Base-by-base conservation (phyloP, 192 early-diverging fungal species). In the Umbelopsis vinacea region DNA sequence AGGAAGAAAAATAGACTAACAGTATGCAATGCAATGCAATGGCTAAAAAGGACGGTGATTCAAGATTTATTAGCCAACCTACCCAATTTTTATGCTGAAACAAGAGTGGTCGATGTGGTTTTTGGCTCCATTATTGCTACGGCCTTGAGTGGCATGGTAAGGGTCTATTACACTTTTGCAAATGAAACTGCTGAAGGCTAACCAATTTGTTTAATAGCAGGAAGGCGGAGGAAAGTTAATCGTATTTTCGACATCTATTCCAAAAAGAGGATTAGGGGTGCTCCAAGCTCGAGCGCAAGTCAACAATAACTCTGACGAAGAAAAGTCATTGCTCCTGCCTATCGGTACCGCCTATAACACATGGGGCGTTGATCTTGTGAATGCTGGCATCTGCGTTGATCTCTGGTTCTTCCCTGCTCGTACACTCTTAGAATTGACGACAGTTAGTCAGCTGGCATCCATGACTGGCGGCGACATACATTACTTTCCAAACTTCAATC, bases 251-350 rank as follows among this genome's bases (percentile, higher is more conserved):
- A 91, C 94, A 11, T 76, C 86, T n/a, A 81, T 98, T 24, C 96
- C 97, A 15, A 90, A 87, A 7, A 88, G 87, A 71, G 97, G 97
- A 15, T 94, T 95, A 4, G 95, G 95, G n/a, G 82, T 86, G 6
- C 82, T 99, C 43, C 94, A 92, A 74, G 87, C 88, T 47, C 90
- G 97, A 24, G 95, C 98, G 71, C 95, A 99, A 71, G 76, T 86
- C 21, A 98, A 96, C 81, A 79, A 96, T 43, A 90, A 96, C 68
- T 93, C 91, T 0, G 97, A 99, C 67, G 96, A 98, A 76, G 97
- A 99, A 79, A 89, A 87, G 57, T 83, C 85, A 5, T 82, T 99
- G 23, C 96, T 91, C 74, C 88, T 86, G 71, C 95, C 97, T 47
- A 93, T 95, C 76, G 92, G 94, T 78, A 82, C 85, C 46, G 94